Evolutionary conservation across 148 eudicot genomes (phyloP).

Genomic region (Dysphania ambrosioides): DNA sequence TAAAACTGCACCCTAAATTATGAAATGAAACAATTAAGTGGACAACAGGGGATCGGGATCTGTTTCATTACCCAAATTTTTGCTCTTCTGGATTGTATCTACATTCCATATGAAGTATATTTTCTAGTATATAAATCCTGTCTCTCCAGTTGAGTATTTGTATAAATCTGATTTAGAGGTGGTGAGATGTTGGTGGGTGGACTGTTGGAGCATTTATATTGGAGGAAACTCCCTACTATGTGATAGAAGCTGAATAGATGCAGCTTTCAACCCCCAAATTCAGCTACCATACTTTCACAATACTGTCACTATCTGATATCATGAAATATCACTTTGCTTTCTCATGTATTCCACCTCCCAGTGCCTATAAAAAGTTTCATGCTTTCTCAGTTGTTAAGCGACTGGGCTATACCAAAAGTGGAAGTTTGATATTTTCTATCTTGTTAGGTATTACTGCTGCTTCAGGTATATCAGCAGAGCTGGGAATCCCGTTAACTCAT

Average conservation of each 20-base stretch:
- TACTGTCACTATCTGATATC: background rate
- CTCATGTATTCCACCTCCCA: background rate
- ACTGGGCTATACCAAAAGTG: background rate
- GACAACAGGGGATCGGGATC: background rate
- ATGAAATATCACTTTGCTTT: background rate
- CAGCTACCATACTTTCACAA: background rate
- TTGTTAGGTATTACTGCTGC: constrained; percentile 93
- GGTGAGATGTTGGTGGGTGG: background rate
- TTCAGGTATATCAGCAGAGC: constrained; percentile 93
- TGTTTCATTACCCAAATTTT: background rate
- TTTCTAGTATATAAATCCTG: background rate
- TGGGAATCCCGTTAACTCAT: constrained; percentile 92
- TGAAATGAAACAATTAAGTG: too few species aligned
- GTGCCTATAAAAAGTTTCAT: background rate
- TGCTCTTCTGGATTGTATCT: background rate
- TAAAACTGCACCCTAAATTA: too few species aligned
- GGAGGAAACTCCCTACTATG: too few species aligned
- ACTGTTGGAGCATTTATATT: background rate
- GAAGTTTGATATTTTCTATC: background rate
- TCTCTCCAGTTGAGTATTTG: background rate
- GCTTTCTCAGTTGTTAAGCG: background rate
- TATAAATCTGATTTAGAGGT: background rate
- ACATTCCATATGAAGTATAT: background rate
- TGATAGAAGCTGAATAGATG: background rate
- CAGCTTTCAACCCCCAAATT: background rate